Conservation (phyloP, 148 eudicot species). For the Dianthus caryophyllus region DNA sequence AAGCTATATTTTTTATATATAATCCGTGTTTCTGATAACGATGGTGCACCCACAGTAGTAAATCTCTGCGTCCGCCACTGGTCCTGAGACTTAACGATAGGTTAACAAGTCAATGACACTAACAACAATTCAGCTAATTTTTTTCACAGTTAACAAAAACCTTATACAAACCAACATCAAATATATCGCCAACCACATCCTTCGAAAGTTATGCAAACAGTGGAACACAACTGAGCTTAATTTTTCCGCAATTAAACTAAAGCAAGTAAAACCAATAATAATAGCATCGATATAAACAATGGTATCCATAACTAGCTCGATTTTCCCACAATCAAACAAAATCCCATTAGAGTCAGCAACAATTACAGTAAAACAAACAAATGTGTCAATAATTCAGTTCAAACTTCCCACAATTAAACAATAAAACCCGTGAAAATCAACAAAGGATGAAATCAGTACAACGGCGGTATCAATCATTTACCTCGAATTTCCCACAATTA, state of each 20-base stretch:
- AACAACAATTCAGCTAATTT: constrained; percentile 4
- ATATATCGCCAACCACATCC: neutral
- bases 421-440: neutral
- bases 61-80: no score
- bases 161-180: neutral
- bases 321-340: neutral
- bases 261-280: no score
- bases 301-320: neutral
- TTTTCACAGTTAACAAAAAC: neutral
- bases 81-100: no score
- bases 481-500: neutral
- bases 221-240: neutral
- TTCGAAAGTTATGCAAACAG: no score
- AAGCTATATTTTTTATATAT: no score
- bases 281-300: no score
- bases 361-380: neutral
- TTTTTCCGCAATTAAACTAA: neutral
- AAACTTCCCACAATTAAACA: neutral
- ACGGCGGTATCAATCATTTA: constrained; percentile 1
- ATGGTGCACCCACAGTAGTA: no score
- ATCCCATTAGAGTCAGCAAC: neutral
- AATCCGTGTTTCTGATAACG: no score
- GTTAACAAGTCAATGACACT: no score
- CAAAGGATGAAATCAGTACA: no score
- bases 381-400: constrained; percentile 1